These are phyloP conservation scores for Linum trigynum DNA, from an alignment of 345 rosid species.

Conservation along the genomic window DNA sequence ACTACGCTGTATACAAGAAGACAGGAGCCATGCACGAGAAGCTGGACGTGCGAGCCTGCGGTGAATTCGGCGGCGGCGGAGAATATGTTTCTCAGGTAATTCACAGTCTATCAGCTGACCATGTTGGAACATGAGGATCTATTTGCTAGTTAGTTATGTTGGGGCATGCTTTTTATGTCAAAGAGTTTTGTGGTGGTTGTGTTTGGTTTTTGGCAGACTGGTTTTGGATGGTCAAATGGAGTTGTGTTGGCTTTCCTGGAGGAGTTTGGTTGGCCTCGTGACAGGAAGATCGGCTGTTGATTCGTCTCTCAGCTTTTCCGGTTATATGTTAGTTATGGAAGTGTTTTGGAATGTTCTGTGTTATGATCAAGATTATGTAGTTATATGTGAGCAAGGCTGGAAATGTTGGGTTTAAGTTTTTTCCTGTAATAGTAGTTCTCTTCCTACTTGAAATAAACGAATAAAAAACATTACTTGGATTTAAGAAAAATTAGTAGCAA, in stretches of 20 bases:
- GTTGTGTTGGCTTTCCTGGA: constrained; percentile 2
- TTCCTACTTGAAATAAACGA: no score
- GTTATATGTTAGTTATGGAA: no score
- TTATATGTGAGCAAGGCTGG: no score
- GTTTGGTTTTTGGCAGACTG: neutral
- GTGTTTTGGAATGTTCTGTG: no score
- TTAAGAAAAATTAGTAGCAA: no score
- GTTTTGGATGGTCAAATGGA: constrained; percentile 7
- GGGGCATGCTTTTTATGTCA: no score
- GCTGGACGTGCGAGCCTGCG: constrained; percentile 36
- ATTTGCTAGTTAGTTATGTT: neutral
- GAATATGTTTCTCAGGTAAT: constrained; percentile 59
- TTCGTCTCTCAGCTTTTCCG: neutral
- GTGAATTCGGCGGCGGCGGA: constrained; percentile 61
- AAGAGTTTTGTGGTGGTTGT: neutral
- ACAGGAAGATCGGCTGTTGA: constrained; percentile 5
- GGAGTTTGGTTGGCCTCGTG: constrained; percentile 4
- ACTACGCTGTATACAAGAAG: constrained; percentile 39
- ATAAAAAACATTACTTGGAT: no score
- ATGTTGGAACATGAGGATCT: neutral
- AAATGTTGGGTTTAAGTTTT: no score
- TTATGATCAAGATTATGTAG: no score
- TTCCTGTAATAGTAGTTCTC: no score
- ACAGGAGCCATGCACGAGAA: constrained; percentile 55
- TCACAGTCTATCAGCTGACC: neutral